These are phyloP conservation scores for Lactarius pseudohatsudake DNA, from an alignment of 768 basidiomycete species.

Conservation along the genomic window DNA sequence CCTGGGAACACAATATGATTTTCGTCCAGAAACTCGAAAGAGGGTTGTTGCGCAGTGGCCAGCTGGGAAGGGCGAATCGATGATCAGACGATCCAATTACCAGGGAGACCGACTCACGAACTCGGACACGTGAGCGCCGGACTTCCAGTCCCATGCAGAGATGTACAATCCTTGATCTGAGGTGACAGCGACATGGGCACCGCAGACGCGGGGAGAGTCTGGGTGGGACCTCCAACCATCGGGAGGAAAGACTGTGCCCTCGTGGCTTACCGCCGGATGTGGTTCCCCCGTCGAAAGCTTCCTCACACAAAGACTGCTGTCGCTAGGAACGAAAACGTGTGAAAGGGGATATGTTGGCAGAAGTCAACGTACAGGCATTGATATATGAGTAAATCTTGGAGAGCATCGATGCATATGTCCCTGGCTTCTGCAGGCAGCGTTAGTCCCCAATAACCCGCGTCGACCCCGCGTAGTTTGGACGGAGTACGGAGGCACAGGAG, in stretches of 20 bases:
- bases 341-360: not conserved
- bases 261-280: not conserved
- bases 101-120: not conserved
- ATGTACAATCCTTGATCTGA: constrained; percentile 7
- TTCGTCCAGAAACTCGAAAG: constrained; percentile 3
- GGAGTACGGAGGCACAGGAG: constrained; percentile 3
- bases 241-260: not conserved
- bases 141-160: constrained; percentile 4
- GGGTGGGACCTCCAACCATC: not conserved
- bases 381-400: constrained; percentile 3
- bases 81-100: not conserved
- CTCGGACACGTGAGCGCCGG: constrained; percentile 1
- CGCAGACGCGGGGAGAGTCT: not conserved
- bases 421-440: not conserved
- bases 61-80: not conserved
- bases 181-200: not conserved
- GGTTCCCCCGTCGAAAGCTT: not conserved
- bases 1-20: constrained; percentile 1
- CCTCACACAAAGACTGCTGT: not conserved
- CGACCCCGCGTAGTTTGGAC: not conserved
- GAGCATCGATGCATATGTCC: not conserved
- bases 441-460: not conserved
- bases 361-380: not conserved
- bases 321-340: not conserved
- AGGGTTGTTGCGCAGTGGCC: not conserved